Conservation (phyloP, 2,329 filamentous ascomycete genomes). For the Trichoderma koningii region DNA sequence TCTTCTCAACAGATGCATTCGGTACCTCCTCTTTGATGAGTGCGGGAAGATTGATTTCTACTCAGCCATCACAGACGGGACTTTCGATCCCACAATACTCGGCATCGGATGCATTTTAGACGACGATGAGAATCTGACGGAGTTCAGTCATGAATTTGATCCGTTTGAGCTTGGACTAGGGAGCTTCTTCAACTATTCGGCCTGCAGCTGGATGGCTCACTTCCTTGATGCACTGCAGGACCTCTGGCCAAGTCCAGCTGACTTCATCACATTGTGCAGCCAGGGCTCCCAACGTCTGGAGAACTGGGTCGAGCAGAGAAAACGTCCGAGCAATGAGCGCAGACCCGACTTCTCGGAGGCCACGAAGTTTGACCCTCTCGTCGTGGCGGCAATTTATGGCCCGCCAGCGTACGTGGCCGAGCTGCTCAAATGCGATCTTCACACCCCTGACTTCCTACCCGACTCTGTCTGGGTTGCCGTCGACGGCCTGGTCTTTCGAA, state of each 20-base stretch:
- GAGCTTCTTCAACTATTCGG: constrained; percentile 22
- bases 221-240: background rate
- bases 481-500: background rate
- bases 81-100: background rate
- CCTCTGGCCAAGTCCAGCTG: background rate
- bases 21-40: constrained; percentile 21
- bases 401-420: background rate
- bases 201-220: constrained; percentile 18
- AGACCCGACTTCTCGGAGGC: background rate
- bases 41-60: constrained; percentile 1
- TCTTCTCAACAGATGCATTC: constrained; percentile 19
- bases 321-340: constrained; percentile 7
- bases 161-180: constrained; percentile 9
- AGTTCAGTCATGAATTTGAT: background rate
- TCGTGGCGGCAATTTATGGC: constrained; percentile 4
- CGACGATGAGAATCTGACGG: background rate
- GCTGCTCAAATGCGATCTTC: constrained; percentile 17
- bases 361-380: background rate
- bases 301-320: constrained; percentile 24
- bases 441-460: constrained; percentile 1
- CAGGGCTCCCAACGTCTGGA: constrained; percentile 3
- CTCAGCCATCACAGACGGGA: background rate
- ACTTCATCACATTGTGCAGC: constrained; percentile 13
- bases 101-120: background rate
- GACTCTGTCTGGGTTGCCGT: constrained; percentile 6